Percentiles rank a stretch among this genome's conserved stretches.
Conservation (phyloP, 2,329 filamentous ascomycete genomes). For the Pyrenophora tritici-repentis region DNA sequence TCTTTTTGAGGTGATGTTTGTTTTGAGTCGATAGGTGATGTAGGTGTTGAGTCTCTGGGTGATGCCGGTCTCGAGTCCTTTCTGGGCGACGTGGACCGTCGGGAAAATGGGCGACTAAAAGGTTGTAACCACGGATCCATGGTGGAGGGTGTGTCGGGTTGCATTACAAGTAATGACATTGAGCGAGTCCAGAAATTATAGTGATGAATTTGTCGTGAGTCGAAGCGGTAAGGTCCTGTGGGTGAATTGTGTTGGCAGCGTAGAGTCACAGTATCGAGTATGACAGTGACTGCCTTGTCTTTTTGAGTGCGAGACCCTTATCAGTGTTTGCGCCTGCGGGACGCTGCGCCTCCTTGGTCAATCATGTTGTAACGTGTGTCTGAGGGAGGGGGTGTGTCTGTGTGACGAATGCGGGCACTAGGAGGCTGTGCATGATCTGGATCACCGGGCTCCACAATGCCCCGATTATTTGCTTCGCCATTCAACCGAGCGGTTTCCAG, state of each 20-base stretch:
- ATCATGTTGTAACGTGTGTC: conserved; percentile 6
- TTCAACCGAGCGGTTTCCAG: conserved; percentile 23
- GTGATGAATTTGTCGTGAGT: background rate
- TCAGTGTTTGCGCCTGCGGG: conserved; percentile 9
- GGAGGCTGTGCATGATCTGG: conserved; percentile 20
- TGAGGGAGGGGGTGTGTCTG: conserved; percentile 1
- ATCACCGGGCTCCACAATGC: conserved; percentile 11
- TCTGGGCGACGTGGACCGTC: conserved; percentile 8
- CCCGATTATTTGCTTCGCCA: conserved; percentile 8
- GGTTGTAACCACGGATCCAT: conserved; percentile 30
- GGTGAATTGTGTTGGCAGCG: background rate
- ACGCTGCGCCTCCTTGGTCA: conserved; percentile 18
- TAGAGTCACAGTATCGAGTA: background rate
- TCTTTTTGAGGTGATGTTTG: conserved; percentile 22
- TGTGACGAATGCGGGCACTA: conserved; percentile 15
- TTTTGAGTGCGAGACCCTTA: conserved; percentile 9
- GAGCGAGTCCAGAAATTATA: background rate
- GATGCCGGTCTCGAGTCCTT: conserved; percentile 19
- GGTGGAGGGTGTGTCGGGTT: conserved; percentile 25
- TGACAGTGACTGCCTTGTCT: conserved; percentile 12
- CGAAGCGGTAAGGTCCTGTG: conserved; percentile 10
- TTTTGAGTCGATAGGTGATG: conserved; percentile 3
- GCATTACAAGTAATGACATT: conserved; percentile 38
- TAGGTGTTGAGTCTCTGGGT: too few species aligned
- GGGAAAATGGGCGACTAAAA: conserved; percentile 22